These are phyloP conservation scores for Cardiospermum halicacabum DNA, from an alignment of 345 rosid genomes.

Conservation along the genomic window DNA sequence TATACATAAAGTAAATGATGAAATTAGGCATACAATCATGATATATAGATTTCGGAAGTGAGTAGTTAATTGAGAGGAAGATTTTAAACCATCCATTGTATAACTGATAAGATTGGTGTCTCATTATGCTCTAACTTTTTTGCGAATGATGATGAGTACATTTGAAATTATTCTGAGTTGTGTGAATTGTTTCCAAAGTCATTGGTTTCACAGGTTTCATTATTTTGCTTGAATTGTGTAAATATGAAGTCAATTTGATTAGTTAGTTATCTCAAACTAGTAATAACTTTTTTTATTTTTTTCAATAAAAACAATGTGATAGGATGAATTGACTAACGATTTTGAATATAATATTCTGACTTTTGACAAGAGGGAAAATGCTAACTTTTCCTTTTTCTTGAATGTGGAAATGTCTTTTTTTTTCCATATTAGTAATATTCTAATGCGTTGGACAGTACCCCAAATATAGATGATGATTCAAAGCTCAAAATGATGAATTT, in stretches of 20 bases:
- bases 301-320: too few relatives aligned
- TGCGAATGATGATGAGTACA: not conserved
- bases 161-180: not conserved
- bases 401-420: not conserved
- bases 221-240: not conserved
- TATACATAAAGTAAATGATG: not conserved
- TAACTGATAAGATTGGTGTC: too few relatives aligned
- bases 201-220: not conserved
- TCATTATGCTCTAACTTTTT: not conserved
- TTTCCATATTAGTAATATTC: too few relatives aligned
- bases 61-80: not conserved
- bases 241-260: not conserved
- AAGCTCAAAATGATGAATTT: slow-evolving; percentile 75
- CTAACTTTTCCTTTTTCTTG: not conserved
- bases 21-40: not conserved
- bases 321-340: not conserved
- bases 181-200: not conserved
- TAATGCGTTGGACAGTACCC: slow-evolving; percentile 55
- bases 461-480: slow-evolving; percentile 64
- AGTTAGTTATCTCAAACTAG: not conserved
- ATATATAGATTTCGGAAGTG: not conserved
- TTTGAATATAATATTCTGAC: not conserved
- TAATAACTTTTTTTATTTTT: not conserved
- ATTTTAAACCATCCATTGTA: not conserved
- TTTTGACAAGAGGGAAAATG: not conserved